Evolutionary conservation across 805 yeast species (phyloP), one percentile per base, ranked within the genome.

Genomic region (Starmerella gropengiesseri): DNA sequence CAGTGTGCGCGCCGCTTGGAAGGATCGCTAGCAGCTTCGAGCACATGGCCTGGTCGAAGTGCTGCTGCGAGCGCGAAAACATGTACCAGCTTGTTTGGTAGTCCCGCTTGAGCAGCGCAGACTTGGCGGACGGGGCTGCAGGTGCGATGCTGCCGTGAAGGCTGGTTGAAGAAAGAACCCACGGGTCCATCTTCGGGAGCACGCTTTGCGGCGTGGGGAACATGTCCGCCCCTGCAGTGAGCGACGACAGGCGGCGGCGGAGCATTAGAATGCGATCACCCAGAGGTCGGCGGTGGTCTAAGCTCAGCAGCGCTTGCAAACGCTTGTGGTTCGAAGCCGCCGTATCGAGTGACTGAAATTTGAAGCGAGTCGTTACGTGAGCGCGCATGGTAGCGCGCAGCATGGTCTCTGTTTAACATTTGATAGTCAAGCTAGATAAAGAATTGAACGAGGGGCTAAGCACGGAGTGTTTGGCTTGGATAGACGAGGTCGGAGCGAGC

Each of bases 1-100:
- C 53, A 6, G 45, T 31, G 18, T 41, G 37, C 7, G 46, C 32
- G n/a, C 53, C 52, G 25, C 43, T 39, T 6, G 57, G 57, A 11
- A 52, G 30, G n/a, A 46, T 30, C 4, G 43, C 38, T 26, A 44
- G 45, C 31, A 48, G 23, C 20, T 33, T 37, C 17, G 40, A 26
- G 22, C 41, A 38, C 31, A 43, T 16, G 11, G 42, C 51, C 14
- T 20, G 11, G 21, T 34, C 33, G 31, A 49, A 43, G 19, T 23
- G 40, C 13, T 23, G 38, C 9, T 29, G 29, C 22, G 46, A 23
- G 25, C 17, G 18, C 16, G 29, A 3, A 26, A 44, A 47, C 29
- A 40, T 31, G 40, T 37, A 26, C 48, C 47, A 47, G n/a, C 41
- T 48, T 8, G 47, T 37, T 23, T 35, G 35, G 39, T 18, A 42